Base-by-base conservation (phyloP, 495 filamentous ascomycete species). In the Penicillium silybi region DNA sequence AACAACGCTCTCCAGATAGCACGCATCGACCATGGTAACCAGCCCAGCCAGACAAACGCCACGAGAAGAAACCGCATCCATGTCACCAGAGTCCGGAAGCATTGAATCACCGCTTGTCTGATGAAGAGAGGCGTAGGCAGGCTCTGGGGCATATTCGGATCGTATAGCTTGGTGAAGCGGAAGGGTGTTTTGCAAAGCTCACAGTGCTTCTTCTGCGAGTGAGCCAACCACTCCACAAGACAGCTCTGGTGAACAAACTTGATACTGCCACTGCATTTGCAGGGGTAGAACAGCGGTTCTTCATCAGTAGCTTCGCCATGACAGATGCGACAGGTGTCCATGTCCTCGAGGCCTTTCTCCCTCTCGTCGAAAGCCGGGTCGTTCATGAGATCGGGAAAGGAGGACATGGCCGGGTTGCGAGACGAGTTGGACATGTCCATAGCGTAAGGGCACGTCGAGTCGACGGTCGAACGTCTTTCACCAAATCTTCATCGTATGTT, bases 161-260 rank as follows among this genome's bases (percentile, higher is more conserved):
- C 80, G 74, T 99, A 99, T 8, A 99, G 80, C 64, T 99, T 97
- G 19, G 93, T 99, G 70, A 99, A 99, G 34, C 88, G 86, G 66
- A 97, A 99, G 1, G 90, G 84, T 18, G 95, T 99, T 69, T 97
- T 97, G 83, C 93, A 99, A 15, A 99, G 83, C 76, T 99, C 93
- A 74, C 93, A 99, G 77, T 97, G 87, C 68, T 97, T 97, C 81
- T 97, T 97, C 66, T 97, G 92, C 1, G 91, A 96, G 66, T 99
- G 93, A 20, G 89, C 87, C 17, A 99, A 75, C 93, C 93, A 99
- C 73, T 97, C 90, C 81, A 97, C 95, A 65, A 99, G 73, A 66
- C 93, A 99, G 58, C 90, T 86, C 67, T 99, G 93, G 71, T 99
- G 93, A 44, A 99, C 93, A 62, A 87, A 92, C 69, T 96, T 97